Conservation (phyloP, 208 protist species). For the Angomonas ambiguus region DNA sequence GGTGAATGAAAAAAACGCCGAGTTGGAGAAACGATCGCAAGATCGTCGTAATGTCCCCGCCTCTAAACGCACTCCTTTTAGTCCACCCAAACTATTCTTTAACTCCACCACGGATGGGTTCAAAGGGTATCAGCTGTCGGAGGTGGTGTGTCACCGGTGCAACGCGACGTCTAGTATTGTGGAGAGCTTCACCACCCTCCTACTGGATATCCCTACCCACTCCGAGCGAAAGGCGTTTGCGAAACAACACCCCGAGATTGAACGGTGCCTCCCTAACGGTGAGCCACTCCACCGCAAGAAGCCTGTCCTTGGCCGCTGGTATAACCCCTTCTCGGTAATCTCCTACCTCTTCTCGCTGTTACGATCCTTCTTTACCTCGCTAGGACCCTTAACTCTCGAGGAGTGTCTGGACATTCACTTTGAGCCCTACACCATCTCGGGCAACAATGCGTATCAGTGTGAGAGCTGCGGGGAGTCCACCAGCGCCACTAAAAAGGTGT, state of each 20-base stretch:
- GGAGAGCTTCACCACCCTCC: conserved; percentile 66
- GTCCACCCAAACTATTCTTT: conserved; percentile 43
- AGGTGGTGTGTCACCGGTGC: conserved; percentile 73
- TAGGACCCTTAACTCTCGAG: conserved; percentile 60
- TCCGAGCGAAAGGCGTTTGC: conserved; percentile 50
- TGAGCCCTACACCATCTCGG: conserved; percentile 51
- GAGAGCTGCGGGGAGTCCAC: conserved; percentile 49
- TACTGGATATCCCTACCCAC: conserved; percentile 62
- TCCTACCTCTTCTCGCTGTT: conserved; percentile 15
- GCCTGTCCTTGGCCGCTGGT: conserved; percentile 34
- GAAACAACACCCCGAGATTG: conserved; percentile 40
- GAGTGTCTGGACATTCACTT: conserved; percentile 90
- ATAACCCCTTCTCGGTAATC: conserved; percentile 47
- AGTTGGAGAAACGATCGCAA: conserved; percentile 36
- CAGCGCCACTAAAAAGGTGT: conserved; percentile 75
- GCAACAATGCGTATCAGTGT: conserved; percentile 78
- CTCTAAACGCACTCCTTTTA: conserved; percentile 21
- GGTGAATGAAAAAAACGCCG: conserved; percentile 69
- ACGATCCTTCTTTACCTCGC: conserved; percentile 10
- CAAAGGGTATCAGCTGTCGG: conserved; percentile 66
- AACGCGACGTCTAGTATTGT: conserved; percentile 49
- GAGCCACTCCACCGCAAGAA: conserved; percentile 23
- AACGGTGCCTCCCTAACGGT: conserved; percentile 24
- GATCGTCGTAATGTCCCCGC: conserved; percentile 15
- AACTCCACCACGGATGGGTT: conserved; percentile 76